Percentiles rank a stretch among this genome's conserved stretches.
Evolutionary conservation across 2,329 filamentous ascomycete genomes (phyloP).

Genomic region (Penicillium sclerotiorum): DNA sequence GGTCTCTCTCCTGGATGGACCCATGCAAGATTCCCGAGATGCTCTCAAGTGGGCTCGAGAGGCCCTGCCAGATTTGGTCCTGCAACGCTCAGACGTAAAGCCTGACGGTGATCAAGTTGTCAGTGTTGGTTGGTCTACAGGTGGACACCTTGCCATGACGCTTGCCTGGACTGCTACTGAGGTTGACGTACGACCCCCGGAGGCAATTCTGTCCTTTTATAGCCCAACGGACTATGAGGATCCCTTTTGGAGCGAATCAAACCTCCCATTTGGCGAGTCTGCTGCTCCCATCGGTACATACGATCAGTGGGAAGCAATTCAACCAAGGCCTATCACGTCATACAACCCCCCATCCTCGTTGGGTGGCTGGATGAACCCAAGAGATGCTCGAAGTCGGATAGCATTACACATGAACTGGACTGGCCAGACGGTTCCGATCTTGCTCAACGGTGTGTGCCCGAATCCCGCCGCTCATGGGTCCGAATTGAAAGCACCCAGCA

Average conservation of each 20-base stretch:
- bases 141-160: slow-evolving; percentile 51
- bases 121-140: slow-evolving; percentile 54
- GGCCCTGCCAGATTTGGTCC: slow-evolving; percentile 23
- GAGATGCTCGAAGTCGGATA: too few species aligned
- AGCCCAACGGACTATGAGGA: slow-evolving; percentile 44
- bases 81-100: not conserved
- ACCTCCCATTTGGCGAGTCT: too few species aligned
- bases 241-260: not conserved
- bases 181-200: slow-evolving; percentile 39
- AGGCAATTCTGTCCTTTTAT: slow-evolving; percentile 53
- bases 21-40: slow-evolving; percentile 48
- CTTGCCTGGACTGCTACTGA: slow-evolving; percentile 41
- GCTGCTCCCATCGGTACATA: too few species aligned
- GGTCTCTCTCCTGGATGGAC: slow-evolving; percentile 45
- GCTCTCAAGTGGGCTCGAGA: slow-evolving; percentile 26
- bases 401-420: too few species aligned
- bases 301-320: too few species aligned
- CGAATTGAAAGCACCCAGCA: too few species aligned
- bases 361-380: too few species aligned
- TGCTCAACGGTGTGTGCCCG: too few species aligned
- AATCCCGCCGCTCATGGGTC: too few species aligned
- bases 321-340: too few species aligned
- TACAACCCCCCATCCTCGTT: too few species aligned
- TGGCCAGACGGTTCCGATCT: too few species aligned
- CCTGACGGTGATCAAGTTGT: slow-evolving; percentile 32